Evolutionary conservation across 768 basidiomycete genomes (phyloP).

Genomic region (Trametes punicea): DNA sequence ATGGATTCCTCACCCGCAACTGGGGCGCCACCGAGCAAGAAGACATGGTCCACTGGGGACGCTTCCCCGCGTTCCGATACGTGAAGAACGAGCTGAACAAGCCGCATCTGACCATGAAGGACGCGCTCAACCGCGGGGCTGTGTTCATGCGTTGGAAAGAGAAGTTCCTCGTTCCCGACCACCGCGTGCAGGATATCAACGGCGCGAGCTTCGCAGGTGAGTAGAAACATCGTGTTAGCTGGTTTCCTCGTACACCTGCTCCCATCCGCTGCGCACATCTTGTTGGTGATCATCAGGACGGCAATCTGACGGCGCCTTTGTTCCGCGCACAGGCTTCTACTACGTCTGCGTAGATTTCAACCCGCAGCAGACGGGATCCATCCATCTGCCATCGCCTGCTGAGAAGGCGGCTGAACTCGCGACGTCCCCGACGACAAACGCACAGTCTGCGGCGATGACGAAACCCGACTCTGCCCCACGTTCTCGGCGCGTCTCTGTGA

Average conservation of each 20-base stretch:
- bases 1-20: constrained; percentile 87
- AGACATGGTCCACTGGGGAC: constrained; percentile 91
- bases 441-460: constrained; percentile 31
- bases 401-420: constrained; percentile 12
- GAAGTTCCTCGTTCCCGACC: constrained; percentile 92
- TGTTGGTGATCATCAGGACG: neutral
- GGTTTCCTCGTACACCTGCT: neutral
- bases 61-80: constrained; percentile 87
- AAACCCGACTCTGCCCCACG: constrained; percentile 26
- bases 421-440: constrained; percentile 25
- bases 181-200: constrained; percentile 89
- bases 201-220: constrained; percentile 93
- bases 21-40: constrained; percentile 91
- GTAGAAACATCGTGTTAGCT: constrained; percentile 25
- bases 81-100: constrained; percentile 75
- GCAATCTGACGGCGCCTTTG: neutral
- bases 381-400: constrained; percentile 16
- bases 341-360: constrained; percentile 94
- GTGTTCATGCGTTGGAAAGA: constrained; percentile 99
- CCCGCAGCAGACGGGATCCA: constrained; percentile 45
- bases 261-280: neutral
- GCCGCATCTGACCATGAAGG: constrained; percentile 77
- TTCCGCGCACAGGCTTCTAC: constrained; percentile 70
- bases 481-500: constrained; percentile 25
- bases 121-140: constrained; percentile 59